Base-by-base conservation (phyloP, 192 early-diverging fungal species). In the Rhizophagus prolifer region DNA sequence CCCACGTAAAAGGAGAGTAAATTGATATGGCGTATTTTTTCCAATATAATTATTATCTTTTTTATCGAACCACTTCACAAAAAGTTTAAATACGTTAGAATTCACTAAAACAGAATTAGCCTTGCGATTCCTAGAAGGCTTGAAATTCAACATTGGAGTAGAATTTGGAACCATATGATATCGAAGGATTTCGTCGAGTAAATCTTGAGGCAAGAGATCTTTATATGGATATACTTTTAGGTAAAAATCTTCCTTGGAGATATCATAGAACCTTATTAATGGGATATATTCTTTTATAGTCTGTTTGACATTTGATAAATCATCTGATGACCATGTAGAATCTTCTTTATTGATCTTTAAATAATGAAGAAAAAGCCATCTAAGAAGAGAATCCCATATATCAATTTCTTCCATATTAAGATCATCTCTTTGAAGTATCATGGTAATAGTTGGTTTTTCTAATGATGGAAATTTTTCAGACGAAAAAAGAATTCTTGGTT, bases 201-300 rank as follows among this genome's bases (percentile, higher is more conserved):
- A 66, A 36, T 66, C 64, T 25, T 66, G 9, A 28, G 64, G 64
- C 21, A 66, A 66, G 3, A 66, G 14, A 28, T 28, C 26, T 21
- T 28, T 66, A 66, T 66, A 66, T 3, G 64, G 64, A 28, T 36
- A 66, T 21, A 66, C 64, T 21, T 66, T 66, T 66, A 31, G 21
- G 14, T 19, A 31, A 66, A 66, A 66, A 14, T 66, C 64, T 66
- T 36, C 28, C 2, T 6, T 28, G 6, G 64, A 21, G 5, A 66
- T 66, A 8, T 66, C 28, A 36, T 31, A 66, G 21, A 66, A 66
- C 8, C 64, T 66, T 1, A 66, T 36, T 66, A 66, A 66, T 9
- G 64, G 28, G 6, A 54, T 54, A 54, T 6, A 21, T 54, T 54
- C 50, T 54, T 54, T 14, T 21, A 21, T 54, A 54, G 19, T 54